phyloP scores from a whole-genome alignment of 1,284 basidiomycete species.

The Austroboletus olivaceoglutinosus region DNA sequence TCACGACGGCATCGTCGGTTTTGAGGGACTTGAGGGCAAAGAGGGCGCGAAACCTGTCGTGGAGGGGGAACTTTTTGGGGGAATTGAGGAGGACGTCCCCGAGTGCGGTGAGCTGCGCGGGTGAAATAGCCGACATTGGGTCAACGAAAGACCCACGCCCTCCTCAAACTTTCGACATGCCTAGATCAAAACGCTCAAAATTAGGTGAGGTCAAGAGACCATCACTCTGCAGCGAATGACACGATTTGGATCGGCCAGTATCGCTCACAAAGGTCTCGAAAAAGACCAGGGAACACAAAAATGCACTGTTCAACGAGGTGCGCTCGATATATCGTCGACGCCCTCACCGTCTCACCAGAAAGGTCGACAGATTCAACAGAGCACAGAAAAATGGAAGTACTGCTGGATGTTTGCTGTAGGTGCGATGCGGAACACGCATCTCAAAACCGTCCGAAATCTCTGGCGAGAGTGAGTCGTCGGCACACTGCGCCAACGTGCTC shows the following conservation, averaged over 20 bases:
- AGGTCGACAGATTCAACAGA: constrained; percentile 65
- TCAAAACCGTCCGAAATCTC: constrained; percentile 89
- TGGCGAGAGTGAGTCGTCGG: constrained; percentile 81
- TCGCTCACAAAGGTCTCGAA: constrained; percentile 78
- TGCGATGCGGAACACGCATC: constrained; percentile 91
- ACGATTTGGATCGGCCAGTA: constrained; percentile 41
- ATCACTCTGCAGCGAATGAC: constrained; percentile 12
- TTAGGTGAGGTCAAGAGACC: constrained; percentile 51
- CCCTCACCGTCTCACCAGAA: constrained; percentile 2
- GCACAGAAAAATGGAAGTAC: constrained; percentile 86
- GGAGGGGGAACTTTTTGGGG: constrained; percentile 72
- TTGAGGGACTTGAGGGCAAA: constrained; percentile 92
- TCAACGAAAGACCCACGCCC: neutral
- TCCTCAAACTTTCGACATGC: constrained; percentile 52
- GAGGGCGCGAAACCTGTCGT: constrained; percentile 88
- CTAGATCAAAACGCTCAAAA: constrained; percentile 85
- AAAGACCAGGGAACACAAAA: constrained; percentile 85
- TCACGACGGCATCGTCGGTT: constrained; percentile 75
- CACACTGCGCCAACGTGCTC: neutral
- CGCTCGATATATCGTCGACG: constrained; percentile 25
- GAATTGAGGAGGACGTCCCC: constrained; percentile 76
- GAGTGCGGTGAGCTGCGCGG: constrained; percentile 53
- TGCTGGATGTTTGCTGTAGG: constrained; percentile 95
- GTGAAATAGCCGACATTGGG: constrained; percentile 32
- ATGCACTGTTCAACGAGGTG: constrained; percentile 79